phyloP scores from a whole-genome alignment of 805 yeast species.

The Starmerella vitae region DNA sequence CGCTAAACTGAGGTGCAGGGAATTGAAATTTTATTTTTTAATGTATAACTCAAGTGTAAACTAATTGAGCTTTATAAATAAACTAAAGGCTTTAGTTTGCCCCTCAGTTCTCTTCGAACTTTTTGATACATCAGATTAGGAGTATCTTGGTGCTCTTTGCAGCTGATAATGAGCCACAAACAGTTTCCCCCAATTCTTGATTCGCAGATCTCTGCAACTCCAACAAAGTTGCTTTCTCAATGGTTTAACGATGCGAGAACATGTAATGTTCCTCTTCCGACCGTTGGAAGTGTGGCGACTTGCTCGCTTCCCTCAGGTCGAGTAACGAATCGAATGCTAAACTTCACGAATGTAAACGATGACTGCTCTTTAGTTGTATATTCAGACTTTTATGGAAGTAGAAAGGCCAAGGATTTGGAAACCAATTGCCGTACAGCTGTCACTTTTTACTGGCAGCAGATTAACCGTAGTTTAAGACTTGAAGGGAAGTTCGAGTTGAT shows the following conservation, averaged over 20 bases:
- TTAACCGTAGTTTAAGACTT: conserved; percentile 84
- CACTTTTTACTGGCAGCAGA: conserved; percentile 79
- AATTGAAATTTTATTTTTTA: too few species aligned
- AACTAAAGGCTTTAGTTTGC: too few species aligned
- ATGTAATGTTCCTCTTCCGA: conserved; percentile 53
- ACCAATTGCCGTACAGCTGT: conserved; percentile 68
- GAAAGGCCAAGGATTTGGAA: conserved; percentile 56
- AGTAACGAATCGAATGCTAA: conserved; percentile 67
- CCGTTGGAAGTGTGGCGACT: conserved; percentile 70
- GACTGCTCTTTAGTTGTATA: conserved; percentile 63
- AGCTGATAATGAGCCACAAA: background rate
- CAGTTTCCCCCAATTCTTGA: conserved; percentile 29
- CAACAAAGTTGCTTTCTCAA: conserved; percentile 45
- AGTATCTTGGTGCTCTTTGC: too few species aligned
- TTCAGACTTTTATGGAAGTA: conserved; percentile 80
- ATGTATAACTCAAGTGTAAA: too few species aligned
- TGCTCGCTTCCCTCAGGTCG: conserved; percentile 77
- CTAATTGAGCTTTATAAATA: too few species aligned
- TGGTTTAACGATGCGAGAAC: conserved; percentile 74
- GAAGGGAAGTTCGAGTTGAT: conserved; percentile 74
- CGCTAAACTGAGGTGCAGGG: too few species aligned
- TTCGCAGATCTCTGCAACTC: conserved; percentile 46
- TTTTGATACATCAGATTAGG: too few species aligned
- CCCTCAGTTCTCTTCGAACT: too few species aligned
- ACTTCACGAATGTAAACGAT: conserved; percentile 75